Percentiles rank a stretch among this genome's conserved stretches.
Conservation (phyloP, 2,329 filamentous ascomycete species). For the Pyricularia pennisetigena region DNA sequence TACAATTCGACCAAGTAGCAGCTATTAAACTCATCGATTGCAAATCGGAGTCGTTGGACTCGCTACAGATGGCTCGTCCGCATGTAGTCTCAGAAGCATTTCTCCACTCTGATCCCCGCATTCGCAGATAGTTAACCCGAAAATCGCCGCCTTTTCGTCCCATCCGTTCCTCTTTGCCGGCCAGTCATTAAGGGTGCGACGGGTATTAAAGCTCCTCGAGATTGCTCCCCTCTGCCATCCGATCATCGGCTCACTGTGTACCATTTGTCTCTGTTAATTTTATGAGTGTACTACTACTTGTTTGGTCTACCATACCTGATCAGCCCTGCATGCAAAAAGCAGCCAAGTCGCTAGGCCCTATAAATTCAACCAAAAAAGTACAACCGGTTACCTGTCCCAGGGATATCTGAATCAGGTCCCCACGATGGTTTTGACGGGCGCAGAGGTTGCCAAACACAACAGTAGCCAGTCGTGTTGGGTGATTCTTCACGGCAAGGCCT, state of each 20-base stretch:
- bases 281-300: no score
- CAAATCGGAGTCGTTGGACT: neutral
- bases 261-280: neutral
- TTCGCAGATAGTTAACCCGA: neutral
- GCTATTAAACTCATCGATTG: neutral
- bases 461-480: conserved; percentile 25
- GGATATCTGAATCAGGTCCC: neutral
- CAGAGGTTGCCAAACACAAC: conserved; percentile 23
- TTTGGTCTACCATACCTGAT: neutral
- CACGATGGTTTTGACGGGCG: conserved; percentile 16
- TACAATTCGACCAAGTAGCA: neutral
- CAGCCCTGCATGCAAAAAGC: neutral
- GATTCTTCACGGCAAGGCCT: conserved; percentile 16
- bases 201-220: neutral
- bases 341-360: neutral
- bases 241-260: neutral
- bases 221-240: neutral
- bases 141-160: neutral
- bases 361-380: no score
- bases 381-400: no score
- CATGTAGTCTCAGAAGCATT: neutral
- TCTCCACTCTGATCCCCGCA: neutral
- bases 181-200: neutral
- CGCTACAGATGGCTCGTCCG: neutral
- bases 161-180: neutral